Evolutionary conservation across 2,329 filamentous ascomycete species (phyloP).

Genomic region (Aspergillus caelatus): DNA sequence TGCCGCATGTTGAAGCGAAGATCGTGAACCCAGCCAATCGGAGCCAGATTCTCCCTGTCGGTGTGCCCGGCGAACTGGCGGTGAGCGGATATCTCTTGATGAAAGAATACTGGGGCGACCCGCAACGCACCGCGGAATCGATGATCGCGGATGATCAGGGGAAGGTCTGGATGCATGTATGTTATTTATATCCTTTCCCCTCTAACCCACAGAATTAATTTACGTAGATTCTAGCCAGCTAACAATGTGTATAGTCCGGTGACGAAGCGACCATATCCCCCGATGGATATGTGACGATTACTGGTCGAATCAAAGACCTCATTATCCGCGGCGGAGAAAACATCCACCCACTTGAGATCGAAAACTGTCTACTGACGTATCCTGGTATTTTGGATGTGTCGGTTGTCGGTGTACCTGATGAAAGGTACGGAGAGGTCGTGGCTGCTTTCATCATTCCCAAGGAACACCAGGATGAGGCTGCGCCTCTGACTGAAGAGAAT

Average conservation of each 20-base stretch:
- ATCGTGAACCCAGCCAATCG: conserved; percentile 72
- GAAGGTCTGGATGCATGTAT: conserved; percentile 75
- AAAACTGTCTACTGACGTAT: conserved; percentile 81
- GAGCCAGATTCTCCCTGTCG: conserved; percentile 61
- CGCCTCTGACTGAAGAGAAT: conserved; percentile 56
- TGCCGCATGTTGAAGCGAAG: conserved; percentile 81
- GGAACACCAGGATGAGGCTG: conserved; percentile 28
- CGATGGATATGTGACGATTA: conserved; percentile 84
- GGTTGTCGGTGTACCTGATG: conserved; percentile 82
- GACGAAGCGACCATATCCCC: conserved; percentile 87
- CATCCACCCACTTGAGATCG: conserved; percentile 89
- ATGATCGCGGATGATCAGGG: conserved; percentile 59
- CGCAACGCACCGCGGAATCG: conserved; percentile 68
- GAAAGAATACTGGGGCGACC: conserved; percentile 86
- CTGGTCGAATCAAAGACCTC: conserved; percentile 88
- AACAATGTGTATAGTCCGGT: conserved; percentile 62
- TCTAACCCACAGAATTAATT: background rate
- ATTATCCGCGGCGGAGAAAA: conserved; percentile 97
- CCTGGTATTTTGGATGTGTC: conserved; percentile 72
- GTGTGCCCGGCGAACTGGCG: conserved; percentile 76
- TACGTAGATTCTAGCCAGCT: background rate
- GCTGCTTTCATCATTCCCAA: conserved; percentile 75
- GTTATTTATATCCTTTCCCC: conserved; percentile 15
- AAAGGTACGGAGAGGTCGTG: conserved; percentile 82
- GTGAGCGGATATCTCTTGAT: conserved; percentile 85